These are phyloP conservation scores for Hippophae tibetana DNA, from an alignment of 306 rosid genomes.

Conservation along the genomic window DNA sequence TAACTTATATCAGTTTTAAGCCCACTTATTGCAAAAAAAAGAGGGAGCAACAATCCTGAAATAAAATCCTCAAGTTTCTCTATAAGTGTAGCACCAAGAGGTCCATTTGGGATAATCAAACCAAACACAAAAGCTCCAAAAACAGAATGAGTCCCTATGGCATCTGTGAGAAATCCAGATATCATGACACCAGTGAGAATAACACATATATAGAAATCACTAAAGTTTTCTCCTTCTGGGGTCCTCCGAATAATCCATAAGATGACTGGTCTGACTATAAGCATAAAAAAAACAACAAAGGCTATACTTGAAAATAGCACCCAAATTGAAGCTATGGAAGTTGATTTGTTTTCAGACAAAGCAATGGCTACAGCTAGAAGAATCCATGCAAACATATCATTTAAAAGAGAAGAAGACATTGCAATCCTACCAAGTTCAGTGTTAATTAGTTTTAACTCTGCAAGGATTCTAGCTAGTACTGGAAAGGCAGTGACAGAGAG, in stretches of 20 bases:
- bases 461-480: constrained; percentile 34
- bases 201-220: constrained; percentile 35
- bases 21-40: constrained; percentile 31
- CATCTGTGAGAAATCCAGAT: constrained; percentile 36
- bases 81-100: constrained; percentile 51
- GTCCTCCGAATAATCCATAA: constrained; percentile 34
- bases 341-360: constrained; percentile 22
- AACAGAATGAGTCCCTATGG: constrained; percentile 28
- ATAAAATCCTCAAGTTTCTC: constrained; percentile 46
- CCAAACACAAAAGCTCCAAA: constrained; percentile 43
- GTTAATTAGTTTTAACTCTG: constrained; percentile 46
- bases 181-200: constrained; percentile 22
- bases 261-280: constrained; percentile 28
- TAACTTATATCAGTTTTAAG: constrained; percentile 35
- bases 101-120: constrained; percentile 55
- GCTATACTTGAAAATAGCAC: constrained; percentile 27
- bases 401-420: constrained; percentile 40
- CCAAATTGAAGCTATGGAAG: constrained; percentile 15
- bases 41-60: constrained; percentile 38
- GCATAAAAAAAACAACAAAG: constrained; percentile 11
- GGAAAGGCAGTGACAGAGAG: constrained; percentile 44
- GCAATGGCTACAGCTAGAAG: constrained; percentile 13
- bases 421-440: constrained; percentile 59
- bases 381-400: constrained; percentile 25
- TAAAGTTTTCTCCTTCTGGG: constrained; percentile 49